Conservation (phyloP, 805 yeast species). For the Yamadazyma phyllophila region DNA sequence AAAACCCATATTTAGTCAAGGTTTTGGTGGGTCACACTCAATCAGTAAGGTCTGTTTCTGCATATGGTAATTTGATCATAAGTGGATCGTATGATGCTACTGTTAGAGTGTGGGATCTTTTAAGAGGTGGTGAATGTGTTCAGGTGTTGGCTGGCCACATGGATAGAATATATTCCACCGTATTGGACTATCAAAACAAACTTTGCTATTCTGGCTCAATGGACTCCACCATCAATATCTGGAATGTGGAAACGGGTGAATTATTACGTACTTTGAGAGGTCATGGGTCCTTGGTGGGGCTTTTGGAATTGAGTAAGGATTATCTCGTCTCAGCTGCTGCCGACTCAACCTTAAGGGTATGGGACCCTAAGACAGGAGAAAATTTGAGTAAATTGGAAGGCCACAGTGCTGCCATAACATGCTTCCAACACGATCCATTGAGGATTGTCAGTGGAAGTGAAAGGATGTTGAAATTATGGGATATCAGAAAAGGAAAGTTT, state of each 20-base stretch:
- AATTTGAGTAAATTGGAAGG: constrained; percentile 72
- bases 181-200: constrained; percentile 69
- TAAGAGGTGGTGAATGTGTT: constrained; percentile 64
- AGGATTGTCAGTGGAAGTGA: constrained; percentile 87
- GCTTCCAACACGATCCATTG: constrained; percentile 86
- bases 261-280: constrained; percentile 73
- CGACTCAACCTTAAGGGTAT: constrained; percentile 83
- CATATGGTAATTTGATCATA: constrained; percentile 76
- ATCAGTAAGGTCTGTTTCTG: constrained; percentile 79
- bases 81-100: constrained; percentile 91
- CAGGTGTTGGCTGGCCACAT: constrained; percentile 79
- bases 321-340: constrained; percentile 93
- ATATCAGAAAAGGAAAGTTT: constrained; percentile 71
- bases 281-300: constrained; percentile 86
- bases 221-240: constrained; percentile 83
- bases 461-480: constrained; percentile 84
- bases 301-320: constrained; percentile 72
- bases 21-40: constrained; percentile 54
- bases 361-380: constrained; percentile 82
- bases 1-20: constrained; percentile 65
- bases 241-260: constrained; percentile 82
- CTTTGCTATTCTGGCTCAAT: constrained; percentile 88
- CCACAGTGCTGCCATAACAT: constrained; percentile 84
- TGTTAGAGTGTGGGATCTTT: constrained; percentile 88
- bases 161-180: constrained; percentile 86